Evolutionary conservation across 768 basidiomycete species (phyloP), one percentile per base, ranked within the genome.

Genomic region (Cantharellus cinnabarinus): DNA sequence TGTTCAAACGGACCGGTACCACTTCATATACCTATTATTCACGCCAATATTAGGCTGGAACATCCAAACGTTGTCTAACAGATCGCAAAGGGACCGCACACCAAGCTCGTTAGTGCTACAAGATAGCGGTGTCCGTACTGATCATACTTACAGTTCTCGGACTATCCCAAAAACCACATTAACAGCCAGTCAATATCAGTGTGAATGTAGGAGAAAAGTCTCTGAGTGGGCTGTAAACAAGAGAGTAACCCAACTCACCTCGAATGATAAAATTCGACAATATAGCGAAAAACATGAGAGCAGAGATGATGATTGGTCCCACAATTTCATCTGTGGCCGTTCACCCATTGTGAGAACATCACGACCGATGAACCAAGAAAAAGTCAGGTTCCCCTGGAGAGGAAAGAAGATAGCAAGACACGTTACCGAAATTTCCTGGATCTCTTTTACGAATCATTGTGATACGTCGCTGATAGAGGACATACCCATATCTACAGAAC

Each of bases 391-490:
- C 20, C 20, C 20, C 42, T 14, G 7, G 29, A 14, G 53, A 15
- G 38, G 14, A 62, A 64, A n/a, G 41, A 61, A 52, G 41, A 41
- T 41, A 41, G 54, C 29, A 52, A 53, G 39, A 38, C 34, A 37
- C 70, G 75, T 50, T 58, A 95, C 91, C 91, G 64, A 95, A 95
- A 65, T 85, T 81, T 0, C 88, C 85, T 37, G 89, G 83, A 70
- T 90, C 86, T 53, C 93, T 76, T 62, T 82, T 79, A 7, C 85
- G 83, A 62, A 99, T 98, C 81, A 90, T 83, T 53, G 83, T 83
- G 58, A 97, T 80, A 51, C 95, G 79, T 61, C 81, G 77, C 68
- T 97, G 88, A 67, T 94, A 97, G 50, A 97, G 70, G 0, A 69
- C 70, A 69, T 86, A 95, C 0, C 86, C 89, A 68, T 98, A 99